phyloP scores from a whole-genome alignment of 768 basidiomycete species.

The Rhizopogon vulgaris region DNA sequence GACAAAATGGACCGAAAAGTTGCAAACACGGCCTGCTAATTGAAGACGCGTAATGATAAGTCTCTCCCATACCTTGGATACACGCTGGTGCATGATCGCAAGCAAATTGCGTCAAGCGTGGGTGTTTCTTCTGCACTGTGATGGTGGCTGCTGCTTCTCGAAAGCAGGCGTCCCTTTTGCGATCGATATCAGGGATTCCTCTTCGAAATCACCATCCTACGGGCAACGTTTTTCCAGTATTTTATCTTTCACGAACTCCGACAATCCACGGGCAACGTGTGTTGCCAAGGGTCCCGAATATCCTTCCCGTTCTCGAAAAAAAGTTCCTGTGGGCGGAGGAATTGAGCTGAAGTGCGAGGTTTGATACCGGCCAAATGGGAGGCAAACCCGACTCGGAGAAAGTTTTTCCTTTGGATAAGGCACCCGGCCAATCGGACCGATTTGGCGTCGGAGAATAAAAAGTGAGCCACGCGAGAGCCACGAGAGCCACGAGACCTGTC shows the following conservation, averaged over 20 bases:
- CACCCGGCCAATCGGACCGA: constrained; percentile 5
- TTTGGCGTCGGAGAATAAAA: constrained; percentile 14
- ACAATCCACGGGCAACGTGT: background rate
- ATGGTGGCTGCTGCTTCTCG: background rate
- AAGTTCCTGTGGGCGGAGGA: no score
- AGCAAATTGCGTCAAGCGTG: background rate
- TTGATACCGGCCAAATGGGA: background rate
- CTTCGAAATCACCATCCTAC: background rate
- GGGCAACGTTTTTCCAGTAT: background rate
- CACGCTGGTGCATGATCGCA: background rate
- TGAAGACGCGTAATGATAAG: background rate
- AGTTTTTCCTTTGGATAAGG: background rate
- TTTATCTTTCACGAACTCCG: background rate
- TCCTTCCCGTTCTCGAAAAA: background rate
- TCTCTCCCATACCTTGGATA: background rate
- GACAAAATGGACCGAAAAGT: no score
- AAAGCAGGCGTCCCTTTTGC: background rate
- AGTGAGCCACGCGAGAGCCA: constrained; percentile 27
- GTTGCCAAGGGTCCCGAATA: background rate
- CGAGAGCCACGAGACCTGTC: constrained; percentile 29
- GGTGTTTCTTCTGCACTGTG: background rate
- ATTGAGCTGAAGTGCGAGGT: background rate
- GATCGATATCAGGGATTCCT: background rate
- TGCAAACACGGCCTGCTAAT: background rate
- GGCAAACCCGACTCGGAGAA: no score